Percentiles rank a stretch among this genome's conserved stretches.
phyloP scores from a whole-genome alignment of 345 rosid genomes.

The Eucalyptus guilfoylei region DNA sequence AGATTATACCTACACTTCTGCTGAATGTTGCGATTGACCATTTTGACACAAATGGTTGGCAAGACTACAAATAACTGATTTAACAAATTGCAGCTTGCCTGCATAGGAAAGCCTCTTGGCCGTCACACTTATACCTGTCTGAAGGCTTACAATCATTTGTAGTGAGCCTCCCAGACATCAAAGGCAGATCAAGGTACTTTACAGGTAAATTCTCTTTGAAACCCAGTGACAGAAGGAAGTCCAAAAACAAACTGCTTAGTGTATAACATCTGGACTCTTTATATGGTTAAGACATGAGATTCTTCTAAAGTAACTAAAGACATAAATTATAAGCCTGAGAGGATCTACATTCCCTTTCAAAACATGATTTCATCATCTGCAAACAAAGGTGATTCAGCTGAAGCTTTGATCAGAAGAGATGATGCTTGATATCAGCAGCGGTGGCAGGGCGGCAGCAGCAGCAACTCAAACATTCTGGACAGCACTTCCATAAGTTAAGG shows the following conservation, averaged over 20 bases:
- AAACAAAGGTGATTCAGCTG: background rate
- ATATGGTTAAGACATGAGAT: background rate
- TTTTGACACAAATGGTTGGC: background rate
- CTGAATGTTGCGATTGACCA: background rate
- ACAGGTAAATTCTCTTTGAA: background rate
- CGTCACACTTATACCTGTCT: background rate
- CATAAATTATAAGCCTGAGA: background rate
- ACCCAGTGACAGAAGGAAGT: background rate
- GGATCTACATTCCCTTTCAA: background rate
- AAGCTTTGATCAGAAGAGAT: background rate
- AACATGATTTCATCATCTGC: background rate
- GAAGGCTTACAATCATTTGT: background rate
- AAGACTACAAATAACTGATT: background rate
- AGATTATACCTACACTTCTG: background rate
- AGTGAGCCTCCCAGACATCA: background rate
- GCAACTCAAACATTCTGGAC: background rate
- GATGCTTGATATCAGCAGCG: background rate
- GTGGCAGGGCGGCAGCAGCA: background rate
- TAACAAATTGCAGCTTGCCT: background rate
- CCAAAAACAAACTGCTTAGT: background rate
- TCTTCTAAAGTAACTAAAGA: background rate
- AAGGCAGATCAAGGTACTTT: background rate
- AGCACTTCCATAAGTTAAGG: background rate
- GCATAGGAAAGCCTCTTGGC: background rate
- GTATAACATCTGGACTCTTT: background rate